Evolutionary conservation across 2,329 filamentous ascomycete genomes (phyloP).

Genomic region (Zymoseptoria brevis): DNA sequence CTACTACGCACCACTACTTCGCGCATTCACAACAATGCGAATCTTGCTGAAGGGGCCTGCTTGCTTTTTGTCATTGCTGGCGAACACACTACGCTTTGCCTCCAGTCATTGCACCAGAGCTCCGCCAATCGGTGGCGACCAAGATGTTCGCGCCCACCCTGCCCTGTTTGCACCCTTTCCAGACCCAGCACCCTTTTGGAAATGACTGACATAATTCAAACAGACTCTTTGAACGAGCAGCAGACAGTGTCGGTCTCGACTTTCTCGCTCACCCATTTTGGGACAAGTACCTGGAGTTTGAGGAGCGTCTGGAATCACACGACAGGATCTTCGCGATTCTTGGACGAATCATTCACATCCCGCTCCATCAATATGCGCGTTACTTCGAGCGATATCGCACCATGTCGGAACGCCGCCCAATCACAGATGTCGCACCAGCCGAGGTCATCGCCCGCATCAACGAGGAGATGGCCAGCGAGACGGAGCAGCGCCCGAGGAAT

Average conservation of each 20-base stretch:
- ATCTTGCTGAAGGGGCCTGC: slow-evolving; percentile 1
- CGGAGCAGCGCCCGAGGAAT: slow-evolving; percentile 52
- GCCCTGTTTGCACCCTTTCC: slow-evolving; percentile 26
- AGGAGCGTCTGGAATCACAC: slow-evolving; percentile 76
- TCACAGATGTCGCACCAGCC: slow-evolving; percentile 62
- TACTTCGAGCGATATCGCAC: slow-evolving; percentile 89
- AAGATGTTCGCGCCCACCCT: slow-evolving; percentile 27
- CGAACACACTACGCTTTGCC: background rate
- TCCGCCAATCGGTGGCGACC: slow-evolving; percentile 4
- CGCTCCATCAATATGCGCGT: slow-evolving; percentile 89
- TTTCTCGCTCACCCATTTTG: slow-evolving; percentile 94
- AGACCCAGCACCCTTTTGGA: slow-evolving; percentile 1
- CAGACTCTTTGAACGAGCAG: slow-evolving; percentile 88
- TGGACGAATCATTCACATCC: slow-evolving; percentile 74
- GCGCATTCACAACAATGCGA: slow-evolving; percentile 7
- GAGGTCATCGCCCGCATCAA: slow-evolving; percentile 62
- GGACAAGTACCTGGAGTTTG: slow-evolving; percentile 98
- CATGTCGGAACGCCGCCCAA: slow-evolving; percentile 62
- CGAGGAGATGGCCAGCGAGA: slow-evolving; percentile 63
- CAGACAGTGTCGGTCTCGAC: slow-evolving; percentile 77
- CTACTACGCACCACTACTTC: slow-evolving; percentile 10
- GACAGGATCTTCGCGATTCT: slow-evolving; percentile 82
- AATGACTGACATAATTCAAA: slow-evolving; percentile 33
- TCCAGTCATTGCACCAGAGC: background rate
- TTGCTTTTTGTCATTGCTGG: background rate